These are phyloP conservation scores for Delonix regia DNA, from an alignment of 306 rosid genomes.

Conservation along the genomic window DNA sequence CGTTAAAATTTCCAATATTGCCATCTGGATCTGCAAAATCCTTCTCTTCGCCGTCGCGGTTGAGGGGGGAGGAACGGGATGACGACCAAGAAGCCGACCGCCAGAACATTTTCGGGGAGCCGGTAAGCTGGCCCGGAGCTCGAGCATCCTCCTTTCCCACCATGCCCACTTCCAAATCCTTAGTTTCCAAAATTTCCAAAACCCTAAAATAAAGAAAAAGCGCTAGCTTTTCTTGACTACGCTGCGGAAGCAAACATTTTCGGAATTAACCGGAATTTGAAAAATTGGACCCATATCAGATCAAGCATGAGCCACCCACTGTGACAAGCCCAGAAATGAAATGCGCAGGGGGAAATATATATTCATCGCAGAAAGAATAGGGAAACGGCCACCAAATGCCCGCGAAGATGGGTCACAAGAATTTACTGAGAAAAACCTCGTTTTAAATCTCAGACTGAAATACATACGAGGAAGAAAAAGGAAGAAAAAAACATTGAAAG, in stretches of 20 bases:
- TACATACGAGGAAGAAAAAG: neutral
- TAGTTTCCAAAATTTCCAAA: conserved; percentile 1
- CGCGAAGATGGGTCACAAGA: neutral
- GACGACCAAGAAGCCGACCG: conserved; percentile 82
- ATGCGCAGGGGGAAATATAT: neutral
- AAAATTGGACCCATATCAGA: conserved; percentile 46
- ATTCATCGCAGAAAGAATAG: neutral
- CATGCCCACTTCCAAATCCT: conserved; percentile 54
- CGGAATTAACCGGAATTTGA: conserved; percentile 32
- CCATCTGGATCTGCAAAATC: conserved; percentile 64
- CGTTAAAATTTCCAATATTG: conserved; percentile 37
- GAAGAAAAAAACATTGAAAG: conserved; percentile 7
- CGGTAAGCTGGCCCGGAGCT: conserved; percentile 51
- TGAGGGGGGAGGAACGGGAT: conserved; percentile 45
- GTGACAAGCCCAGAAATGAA: neutral
- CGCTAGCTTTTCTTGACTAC: conserved; percentile 20
- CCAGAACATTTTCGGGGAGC: conserved; percentile 62
- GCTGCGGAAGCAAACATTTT: conserved; percentile 9
- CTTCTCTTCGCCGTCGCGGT: conserved; percentile 43
- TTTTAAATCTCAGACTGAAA: conserved; percentile 35
- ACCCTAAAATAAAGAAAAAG: conserved; percentile 17
- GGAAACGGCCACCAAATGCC: conserved; percentile 2
- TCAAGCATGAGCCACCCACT: conserved; percentile 40
- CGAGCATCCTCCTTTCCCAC: conserved; percentile 69
- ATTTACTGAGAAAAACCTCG: neutral